Conservation (phyloP, 1,284 basidiomycete genomes). For the Cutaneotrichosporon mucoides region DNA sequence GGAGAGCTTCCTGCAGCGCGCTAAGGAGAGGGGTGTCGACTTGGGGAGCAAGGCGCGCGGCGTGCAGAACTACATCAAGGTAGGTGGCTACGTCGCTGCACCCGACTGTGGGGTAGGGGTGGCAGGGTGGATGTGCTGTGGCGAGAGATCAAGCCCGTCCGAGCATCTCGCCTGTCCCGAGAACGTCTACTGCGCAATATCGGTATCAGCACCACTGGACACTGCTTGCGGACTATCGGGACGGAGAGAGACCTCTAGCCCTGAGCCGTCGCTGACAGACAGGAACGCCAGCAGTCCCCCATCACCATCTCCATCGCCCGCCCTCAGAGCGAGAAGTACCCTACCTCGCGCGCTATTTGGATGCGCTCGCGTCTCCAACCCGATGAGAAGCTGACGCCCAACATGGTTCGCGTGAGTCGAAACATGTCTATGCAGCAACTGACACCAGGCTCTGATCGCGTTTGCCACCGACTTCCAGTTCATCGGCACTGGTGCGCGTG, state of each 20-base stretch:
- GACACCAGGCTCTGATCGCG: constrained; percentile 68
- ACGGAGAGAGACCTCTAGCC: too few species aligned
- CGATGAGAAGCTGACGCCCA: constrained; percentile 57
- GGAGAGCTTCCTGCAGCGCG: constrained; percentile 31
- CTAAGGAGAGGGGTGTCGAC: constrained; percentile 14
- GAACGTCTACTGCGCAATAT: too few species aligned
- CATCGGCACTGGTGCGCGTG: constrained; percentile 62
- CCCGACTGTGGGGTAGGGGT: too few species aligned
- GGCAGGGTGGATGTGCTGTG: too few species aligned
- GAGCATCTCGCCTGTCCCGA: too few species aligned
- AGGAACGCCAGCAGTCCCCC: constrained; percentile 59
- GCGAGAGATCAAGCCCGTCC: too few species aligned
- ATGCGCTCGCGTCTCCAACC: constrained; percentile 63
- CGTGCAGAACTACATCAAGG: constrained; percentile 56
- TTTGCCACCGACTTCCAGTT: constrained; percentile 82
- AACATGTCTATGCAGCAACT: too few species aligned
- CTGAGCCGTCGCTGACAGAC: too few species aligned
- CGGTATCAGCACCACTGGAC: too few species aligned
- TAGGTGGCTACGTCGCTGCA: too few species aligned
- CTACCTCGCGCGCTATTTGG: constrained; percentile 66
- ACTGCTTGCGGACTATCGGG: too few species aligned
- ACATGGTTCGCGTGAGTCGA: constrained; percentile 75
- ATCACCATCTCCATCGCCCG: constrained; percentile 56
- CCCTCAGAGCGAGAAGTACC: constrained; percentile 14
- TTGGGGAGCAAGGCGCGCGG: constrained; percentile 24